Evolutionary conservation across 352 stramenopile species (phyloP).

Genomic region (Pythium phragmitis): DNA sequence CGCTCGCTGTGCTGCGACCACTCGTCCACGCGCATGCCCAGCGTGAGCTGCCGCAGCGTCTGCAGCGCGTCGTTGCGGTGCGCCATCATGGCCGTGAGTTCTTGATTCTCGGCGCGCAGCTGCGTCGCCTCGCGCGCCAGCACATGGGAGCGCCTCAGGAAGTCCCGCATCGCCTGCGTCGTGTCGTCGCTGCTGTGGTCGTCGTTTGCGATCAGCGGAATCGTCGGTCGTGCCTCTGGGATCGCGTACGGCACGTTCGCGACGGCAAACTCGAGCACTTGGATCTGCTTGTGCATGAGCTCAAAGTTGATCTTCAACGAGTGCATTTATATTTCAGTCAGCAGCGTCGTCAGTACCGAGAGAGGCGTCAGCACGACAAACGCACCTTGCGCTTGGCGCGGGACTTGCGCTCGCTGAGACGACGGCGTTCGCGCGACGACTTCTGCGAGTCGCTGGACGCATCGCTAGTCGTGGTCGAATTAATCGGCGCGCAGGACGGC

Average conservation of each 20-base stretch:
- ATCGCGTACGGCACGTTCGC: background rate
- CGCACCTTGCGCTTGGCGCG: constrained; percentile 9
- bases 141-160: constrained; percentile 2
- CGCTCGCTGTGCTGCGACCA: background rate
- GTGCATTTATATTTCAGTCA: background rate
- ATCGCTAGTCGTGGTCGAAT: background rate
- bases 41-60: constrained; percentile 4
- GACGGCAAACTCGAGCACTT: constrained; percentile 11
- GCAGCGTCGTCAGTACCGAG: background rate
- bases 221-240: background rate
- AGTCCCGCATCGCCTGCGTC: constrained; percentile 2
- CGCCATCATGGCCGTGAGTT: background rate
- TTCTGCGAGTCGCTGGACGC: background rate
- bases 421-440: background rate
- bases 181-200: background rate
- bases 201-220: background rate
- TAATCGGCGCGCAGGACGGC: too few species aligned
- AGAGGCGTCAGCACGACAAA: background rate
- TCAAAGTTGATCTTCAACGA: background rate
- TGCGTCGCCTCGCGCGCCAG: background rate
- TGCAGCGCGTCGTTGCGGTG: background rate
- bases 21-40: background rate
- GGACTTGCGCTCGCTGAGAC: constrained; percentile 7
- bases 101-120: background rate
- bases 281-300: constrained; percentile 11